Evolutionary conservation across 2,329 filamentous ascomycete species (phyloP).

Genomic region (Emergomyces pasteurianus): DNA sequence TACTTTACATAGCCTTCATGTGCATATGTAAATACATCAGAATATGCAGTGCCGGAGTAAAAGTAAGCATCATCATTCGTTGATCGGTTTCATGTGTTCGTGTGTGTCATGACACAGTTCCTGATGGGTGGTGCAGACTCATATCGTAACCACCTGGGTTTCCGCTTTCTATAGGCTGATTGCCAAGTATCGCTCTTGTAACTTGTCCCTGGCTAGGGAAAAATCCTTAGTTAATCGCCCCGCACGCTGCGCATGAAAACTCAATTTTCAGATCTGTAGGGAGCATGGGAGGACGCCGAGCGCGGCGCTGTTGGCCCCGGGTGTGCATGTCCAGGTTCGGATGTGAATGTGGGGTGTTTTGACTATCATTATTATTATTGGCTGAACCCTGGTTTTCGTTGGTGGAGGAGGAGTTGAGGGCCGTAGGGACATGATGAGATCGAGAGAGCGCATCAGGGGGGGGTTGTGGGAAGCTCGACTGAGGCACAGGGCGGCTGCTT

Average conservation of each 20-base stretch:
- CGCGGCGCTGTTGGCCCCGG: conserved; percentile 10
- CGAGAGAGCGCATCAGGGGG: not conserved
- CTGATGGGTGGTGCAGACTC: not conserved
- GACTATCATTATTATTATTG: not conserved
- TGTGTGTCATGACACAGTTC: not conserved
- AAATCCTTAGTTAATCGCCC: conserved; percentile 27
- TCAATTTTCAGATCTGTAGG: conserved; percentile 30
- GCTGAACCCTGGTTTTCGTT: not conserved
- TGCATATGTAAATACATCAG: too few species aligned
- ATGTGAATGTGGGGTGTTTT: not conserved
- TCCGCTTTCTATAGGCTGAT: not conserved
- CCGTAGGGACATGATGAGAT: not conserved
- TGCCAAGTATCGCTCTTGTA: not conserved
- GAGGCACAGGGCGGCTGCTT: not conserved
- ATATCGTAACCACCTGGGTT: not conserved
- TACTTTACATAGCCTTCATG: too few species aligned
- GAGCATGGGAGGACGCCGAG: conserved; percentile 16
- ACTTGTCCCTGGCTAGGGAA: not conserved
- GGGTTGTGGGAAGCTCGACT: not conserved
- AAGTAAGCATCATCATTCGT: not conserved
- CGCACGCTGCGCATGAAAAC: conserved; percentile 28
- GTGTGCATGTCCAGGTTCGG: too few species aligned
- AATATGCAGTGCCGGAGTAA: not conserved
- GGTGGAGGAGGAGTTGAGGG: not conserved
- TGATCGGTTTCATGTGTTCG: not conserved